A percentile compares a stretch with the other conserved stretches of the same genome.
These are phyloP conservation scores for Trichoderma aggressivum DNA, from an alignment of 2,329 filamentous ascomycete species.

Conservation along the genomic window DNA sequence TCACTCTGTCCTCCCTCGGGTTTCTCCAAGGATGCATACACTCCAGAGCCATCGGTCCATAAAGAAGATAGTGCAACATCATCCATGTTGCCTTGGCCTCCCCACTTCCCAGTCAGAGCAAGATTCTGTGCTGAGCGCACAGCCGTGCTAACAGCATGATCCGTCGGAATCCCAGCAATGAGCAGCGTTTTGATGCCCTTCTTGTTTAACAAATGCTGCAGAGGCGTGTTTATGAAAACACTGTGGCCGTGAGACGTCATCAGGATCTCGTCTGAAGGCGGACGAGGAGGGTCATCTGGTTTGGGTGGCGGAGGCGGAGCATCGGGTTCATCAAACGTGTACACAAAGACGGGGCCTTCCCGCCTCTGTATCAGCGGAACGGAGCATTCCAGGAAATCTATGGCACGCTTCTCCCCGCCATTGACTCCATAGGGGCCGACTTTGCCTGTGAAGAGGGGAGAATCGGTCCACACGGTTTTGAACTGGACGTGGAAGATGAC, in stretches of 20 bases:
- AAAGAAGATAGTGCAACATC: slow-evolving; percentile 4
- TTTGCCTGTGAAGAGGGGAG: slow-evolving; percentile 10
- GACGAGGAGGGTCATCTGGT: not conserved
- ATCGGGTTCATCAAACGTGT: not conserved
- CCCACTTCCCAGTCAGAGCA: slow-evolving; percentile 20
- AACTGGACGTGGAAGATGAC: slow-evolving; percentile 19
- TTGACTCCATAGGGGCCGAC: slow-evolving; percentile 14
- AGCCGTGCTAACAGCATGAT: slow-evolving; percentile 19
- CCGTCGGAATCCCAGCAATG: slow-evolving; percentile 17
- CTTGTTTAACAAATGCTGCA: slow-evolving; percentile 11
- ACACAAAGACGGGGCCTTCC: not conserved
- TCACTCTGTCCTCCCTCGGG: not conserved
- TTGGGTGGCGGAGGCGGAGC: not conserved
- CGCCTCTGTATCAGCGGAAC: not conserved
- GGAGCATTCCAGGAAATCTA: slow-evolving; percentile 20
- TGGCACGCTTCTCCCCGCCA: slow-evolving; percentile 17
- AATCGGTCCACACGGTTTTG: slow-evolving; percentile 18
- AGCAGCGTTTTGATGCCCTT: slow-evolving; percentile 18
- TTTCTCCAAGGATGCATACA: slow-evolving; percentile 4
- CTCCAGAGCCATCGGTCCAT: slow-evolving; percentile 17
- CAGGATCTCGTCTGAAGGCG: not conserved
- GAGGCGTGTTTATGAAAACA: slow-evolving; percentile 18
- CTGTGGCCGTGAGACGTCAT: slow-evolving; percentile 9
- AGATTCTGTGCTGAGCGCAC: slow-evolving; percentile 20
- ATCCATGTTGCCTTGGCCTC: slow-evolving; percentile 19